Evolutionary conservation across 2,329 filamentous ascomycete genomes (phyloP).

Genomic region (Fusarium abutilonis): DNA sequence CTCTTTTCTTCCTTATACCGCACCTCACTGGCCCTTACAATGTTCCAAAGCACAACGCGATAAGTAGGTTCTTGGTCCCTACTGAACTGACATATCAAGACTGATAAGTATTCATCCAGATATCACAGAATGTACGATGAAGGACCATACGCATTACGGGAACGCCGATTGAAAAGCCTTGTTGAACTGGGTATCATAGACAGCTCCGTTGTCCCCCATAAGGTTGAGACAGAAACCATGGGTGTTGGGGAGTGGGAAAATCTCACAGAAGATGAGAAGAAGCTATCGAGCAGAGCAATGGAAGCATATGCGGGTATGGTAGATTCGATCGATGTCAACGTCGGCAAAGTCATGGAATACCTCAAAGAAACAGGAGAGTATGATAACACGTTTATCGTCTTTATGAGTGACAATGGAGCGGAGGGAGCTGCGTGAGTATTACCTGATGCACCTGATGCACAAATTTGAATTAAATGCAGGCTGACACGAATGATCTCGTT

Average conservation of each 20-base stretch:
- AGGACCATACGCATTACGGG: constrained; percentile 54
- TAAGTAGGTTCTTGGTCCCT: neutral
- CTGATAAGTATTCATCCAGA: too few species aligned
- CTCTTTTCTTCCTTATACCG: constrained; percentile 8
- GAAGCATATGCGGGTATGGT: constrained; percentile 67
- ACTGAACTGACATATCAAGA: too few species aligned
- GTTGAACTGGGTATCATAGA: too few species aligned
- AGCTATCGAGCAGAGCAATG: constrained; percentile 43
- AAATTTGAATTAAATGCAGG: too few species aligned
- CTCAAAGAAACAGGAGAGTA: constrained; percentile 59
- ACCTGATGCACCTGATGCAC: constrained; percentile 49
- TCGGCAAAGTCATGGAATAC: constrained; percentile 62
- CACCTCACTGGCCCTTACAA: constrained; percentile 21
- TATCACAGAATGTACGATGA: constrained; percentile 48
- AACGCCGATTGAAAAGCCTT: constrained; percentile 38
- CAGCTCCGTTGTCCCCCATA: too few species aligned
- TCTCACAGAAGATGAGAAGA: constrained; percentile 14
- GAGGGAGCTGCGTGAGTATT: constrained; percentile 67
- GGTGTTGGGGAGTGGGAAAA: constrained; percentile 37
- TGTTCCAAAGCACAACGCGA: neutral
- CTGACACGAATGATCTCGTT: too few species aligned
- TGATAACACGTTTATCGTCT: constrained; percentile 64
- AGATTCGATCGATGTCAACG: constrained; percentile 62
- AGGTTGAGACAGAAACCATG: too few species aligned
- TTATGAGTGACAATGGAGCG: constrained; percentile 65